Conservation (phyloP, 2,329 filamentous ascomycete genomes). For the Amauroascus verrucosus region DNA sequence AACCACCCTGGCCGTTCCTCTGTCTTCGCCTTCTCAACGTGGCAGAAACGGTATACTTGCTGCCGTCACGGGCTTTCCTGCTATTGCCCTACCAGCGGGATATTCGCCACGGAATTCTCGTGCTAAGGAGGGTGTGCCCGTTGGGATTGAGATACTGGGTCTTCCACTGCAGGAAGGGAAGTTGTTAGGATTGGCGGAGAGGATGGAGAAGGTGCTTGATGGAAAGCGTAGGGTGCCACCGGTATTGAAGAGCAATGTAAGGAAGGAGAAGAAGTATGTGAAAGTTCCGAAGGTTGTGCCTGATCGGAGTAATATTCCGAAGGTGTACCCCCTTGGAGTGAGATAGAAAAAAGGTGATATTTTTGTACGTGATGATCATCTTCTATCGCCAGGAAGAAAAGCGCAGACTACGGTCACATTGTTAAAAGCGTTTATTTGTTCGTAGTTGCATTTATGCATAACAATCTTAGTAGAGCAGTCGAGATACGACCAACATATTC, state of each 20-base stretch:
- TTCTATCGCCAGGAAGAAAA: too few species aligned
- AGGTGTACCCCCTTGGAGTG: constrained; percentile 13
- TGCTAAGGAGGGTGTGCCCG: constrained; percentile 49
- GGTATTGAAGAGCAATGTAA: neutral
- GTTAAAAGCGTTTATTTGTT: too few species aligned
- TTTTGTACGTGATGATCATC: too few species aligned
- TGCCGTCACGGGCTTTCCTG: constrained; percentile 44
- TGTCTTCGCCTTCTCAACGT: constrained; percentile 48
- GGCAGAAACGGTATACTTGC: constrained; percentile 51
- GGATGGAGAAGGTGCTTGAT: constrained; percentile 37
- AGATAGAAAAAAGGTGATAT: neutral
- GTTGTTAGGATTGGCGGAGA: constrained; percentile 45
- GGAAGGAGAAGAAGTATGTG: neutral
- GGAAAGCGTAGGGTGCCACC: constrained; percentile 40
- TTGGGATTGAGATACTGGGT: constrained; percentile 56
- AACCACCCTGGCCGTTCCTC: constrained; percentile 50
- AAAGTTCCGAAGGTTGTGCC: constrained; percentile 12
- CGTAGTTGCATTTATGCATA: too few species aligned
- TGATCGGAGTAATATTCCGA: constrained; percentile 11
- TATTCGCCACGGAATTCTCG: constrained; percentile 9
- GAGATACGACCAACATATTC: too few species aligned
- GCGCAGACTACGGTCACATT: too few species aligned
- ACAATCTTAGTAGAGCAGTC: too few species aligned
- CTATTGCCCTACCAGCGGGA: constrained; percentile 35
- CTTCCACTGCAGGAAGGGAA: constrained; percentile 46